These are phyloP conservation scores for Coprinopsis marcescibilis DNA, from an alignment of 768 basidiomycete species.

Conservation along the genomic window DNA sequence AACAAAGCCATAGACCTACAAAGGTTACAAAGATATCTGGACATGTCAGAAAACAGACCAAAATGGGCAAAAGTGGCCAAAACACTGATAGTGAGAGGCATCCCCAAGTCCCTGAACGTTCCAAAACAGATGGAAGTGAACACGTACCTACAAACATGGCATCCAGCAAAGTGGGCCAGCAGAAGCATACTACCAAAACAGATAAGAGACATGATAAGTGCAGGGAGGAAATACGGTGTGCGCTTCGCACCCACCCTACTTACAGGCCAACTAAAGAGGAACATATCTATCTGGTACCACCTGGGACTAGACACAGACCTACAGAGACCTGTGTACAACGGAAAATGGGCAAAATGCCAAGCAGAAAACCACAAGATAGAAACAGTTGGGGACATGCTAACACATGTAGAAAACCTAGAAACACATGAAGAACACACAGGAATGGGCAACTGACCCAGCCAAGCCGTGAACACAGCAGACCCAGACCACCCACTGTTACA, in stretches of 20 bases:
- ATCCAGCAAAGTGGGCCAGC: neutral
- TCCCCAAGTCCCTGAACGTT: neutral
- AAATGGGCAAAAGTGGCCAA: slow-evolving; percentile 12
- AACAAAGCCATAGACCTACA: neutral
- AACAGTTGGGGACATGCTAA: no score
- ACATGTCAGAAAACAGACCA: neutral
- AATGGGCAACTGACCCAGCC: no score
- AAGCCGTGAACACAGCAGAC: no score
- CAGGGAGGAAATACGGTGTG: slow-evolving; percentile 17
- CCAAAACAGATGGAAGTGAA: neutral
- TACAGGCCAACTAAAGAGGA: slow-evolving; percentile 2
- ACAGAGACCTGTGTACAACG: slow-evolving; percentile 7
- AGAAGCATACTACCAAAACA: neutral
- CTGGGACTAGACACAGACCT: slow-evolving; percentile 9
- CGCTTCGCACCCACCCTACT: slow-evolving; percentile 13
- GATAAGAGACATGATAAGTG: slow-evolving; percentile 15
- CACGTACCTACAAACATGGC: slow-evolving; percentile 23
- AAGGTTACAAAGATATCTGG: neutral
- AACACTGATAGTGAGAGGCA: neutral
- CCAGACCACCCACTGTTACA: no score
- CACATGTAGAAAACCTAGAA: no score
- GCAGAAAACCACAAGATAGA: no score
- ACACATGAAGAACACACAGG: no score
- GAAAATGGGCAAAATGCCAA: no score
- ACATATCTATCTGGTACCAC: slow-evolving; percentile 30